Conservation (phyloP, 2,329 filamentous ascomycete species). For the Colletotrichum godetiae region DNA sequence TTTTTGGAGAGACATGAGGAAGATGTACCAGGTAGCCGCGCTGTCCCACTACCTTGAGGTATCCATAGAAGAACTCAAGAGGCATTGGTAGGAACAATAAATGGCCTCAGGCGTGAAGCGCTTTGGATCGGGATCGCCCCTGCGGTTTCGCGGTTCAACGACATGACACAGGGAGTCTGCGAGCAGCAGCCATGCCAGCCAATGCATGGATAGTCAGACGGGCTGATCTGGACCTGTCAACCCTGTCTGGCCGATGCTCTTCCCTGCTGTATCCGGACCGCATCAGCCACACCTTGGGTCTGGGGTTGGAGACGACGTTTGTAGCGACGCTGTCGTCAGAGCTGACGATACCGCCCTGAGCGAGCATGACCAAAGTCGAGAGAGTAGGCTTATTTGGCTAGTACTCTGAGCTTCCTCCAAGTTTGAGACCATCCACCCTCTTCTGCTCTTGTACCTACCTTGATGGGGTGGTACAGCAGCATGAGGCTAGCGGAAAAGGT, state of each 20-base stretch:
- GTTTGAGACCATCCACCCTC: conserved; percentile 3
- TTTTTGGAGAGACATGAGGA: neutral
- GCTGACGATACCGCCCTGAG: conserved; percentile 14
- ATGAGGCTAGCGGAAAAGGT: neutral
- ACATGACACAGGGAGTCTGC: conserved; percentile 20
- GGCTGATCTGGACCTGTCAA: conserved; percentile 8
- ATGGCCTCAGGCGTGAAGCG: conserved; percentile 7
- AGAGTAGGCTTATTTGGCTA: neutral
- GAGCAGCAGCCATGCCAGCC: conserved; percentile 7
- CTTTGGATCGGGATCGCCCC: conserved; percentile 33
- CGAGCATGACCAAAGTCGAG: neutral
- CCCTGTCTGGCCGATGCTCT: conserved; percentile 25
- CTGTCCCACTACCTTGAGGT: neutral
- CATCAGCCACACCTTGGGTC: conserved; percentile 20
- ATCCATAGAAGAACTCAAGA: neutral
- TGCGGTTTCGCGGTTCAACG: conserved; percentile 27
- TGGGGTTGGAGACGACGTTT: conserved; percentile 1
- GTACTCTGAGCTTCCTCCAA: neutral
- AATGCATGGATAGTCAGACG: conserved; percentile 19
- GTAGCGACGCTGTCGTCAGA: conserved; percentile 28
- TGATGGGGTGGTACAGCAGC: conserved; percentile 21
- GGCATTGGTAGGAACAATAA: neutral
- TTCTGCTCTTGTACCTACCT: conserved; percentile 10
- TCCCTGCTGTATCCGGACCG: neutral
- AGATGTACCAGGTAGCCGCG: neutral